These are phyloP conservation scores for Gossypium lobatum DNA, from an alignment of 441 rosid genomes.

Conservation along the genomic window DNA sequence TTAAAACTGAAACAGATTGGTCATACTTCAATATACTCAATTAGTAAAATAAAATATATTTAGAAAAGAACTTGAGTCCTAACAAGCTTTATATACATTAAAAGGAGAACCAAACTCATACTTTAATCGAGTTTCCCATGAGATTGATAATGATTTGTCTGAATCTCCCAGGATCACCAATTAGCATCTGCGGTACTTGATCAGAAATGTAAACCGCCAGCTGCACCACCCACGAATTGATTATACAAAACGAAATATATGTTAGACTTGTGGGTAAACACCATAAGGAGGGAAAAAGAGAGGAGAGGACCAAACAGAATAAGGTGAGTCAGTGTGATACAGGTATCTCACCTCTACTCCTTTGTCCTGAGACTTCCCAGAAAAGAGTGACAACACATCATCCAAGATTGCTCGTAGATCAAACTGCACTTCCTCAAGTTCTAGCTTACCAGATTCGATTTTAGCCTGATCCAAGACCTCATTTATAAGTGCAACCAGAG, in stretches of 20 bases:
- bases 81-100: background rate
- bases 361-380: conserved; percentile 76
- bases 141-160: conserved; percentile 89
- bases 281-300: background rate
- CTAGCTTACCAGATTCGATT: conserved; percentile 88
- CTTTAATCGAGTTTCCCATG: conserved; percentile 95
- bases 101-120: conserved; percentile 27
- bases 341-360: conserved; percentile 64
- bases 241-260: conserved; percentile 16
- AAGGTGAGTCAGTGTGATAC: conserved; percentile 1
- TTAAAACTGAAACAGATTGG: too few relatives aligned
- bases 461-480: conserved; percentile 96
- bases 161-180: conserved; percentile 89
- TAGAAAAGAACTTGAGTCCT: too few relatives aligned
- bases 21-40: too few relatives aligned
- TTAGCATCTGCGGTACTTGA: conserved; percentile 63
- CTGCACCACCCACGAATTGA: conserved; percentile 34
- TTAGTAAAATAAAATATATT: too few relatives aligned
- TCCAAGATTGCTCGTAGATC: conserved; percentile 72
- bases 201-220: conserved; percentile 83
- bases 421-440: conserved; percentile 76
- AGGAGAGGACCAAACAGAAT: background rate
- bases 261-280: background rate
- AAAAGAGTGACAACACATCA: conserved; percentile 82
- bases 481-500: conserved; percentile 77